A percentile compares a stretch with the other conserved stretches of the same genome.
These are phyloP conservation scores for Tothia fuscella DNA, from an alignment of 2,329 filamentous ascomycete species.

Conservation along the genomic window DNA sequence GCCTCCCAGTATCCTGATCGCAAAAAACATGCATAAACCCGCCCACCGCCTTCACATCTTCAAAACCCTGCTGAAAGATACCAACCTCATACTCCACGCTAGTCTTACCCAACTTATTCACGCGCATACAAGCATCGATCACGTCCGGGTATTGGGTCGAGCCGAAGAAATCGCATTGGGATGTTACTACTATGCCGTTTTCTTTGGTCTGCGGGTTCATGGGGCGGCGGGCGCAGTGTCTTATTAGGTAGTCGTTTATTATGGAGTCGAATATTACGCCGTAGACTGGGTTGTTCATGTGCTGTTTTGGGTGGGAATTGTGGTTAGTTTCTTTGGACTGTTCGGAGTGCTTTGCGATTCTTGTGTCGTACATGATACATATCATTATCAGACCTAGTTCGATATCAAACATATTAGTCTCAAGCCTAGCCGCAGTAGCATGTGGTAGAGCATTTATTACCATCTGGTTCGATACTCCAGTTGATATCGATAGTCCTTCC, in stretches of 20 bases:
- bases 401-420: neutral
- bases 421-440: too few species aligned
- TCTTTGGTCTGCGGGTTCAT: constrained; percentile 3
- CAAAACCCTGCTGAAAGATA: constrained; percentile 6
- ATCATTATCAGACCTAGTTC: neutral
- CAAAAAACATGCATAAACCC: constrained; percentile 8
- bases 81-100: constrained; percentile 5
- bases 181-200: constrained; percentile 7
- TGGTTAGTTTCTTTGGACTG: too few species aligned
- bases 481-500: constrained; percentile 4
- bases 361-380: too few species aligned
- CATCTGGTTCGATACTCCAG: constrained; percentile 9
- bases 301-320: constrained; percentile 3
- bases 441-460: too few species aligned
- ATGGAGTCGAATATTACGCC: constrained; percentile 5
- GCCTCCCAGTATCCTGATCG: constrained; percentile 1
- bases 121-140: constrained; percentile 3
- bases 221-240: neutral
- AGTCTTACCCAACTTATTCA: constrained; percentile 8
- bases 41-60: constrained; percentile 4
- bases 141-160: neutral
- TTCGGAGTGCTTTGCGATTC: too few species aligned
- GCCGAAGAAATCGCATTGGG: constrained; percentile 8
- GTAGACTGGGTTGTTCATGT: constrained; percentile 9
- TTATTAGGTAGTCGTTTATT: constrained; percentile 9